phyloP scores from a whole-genome alignment of 805 yeast genomes.

The Lipomyces yamadae region DNA sequence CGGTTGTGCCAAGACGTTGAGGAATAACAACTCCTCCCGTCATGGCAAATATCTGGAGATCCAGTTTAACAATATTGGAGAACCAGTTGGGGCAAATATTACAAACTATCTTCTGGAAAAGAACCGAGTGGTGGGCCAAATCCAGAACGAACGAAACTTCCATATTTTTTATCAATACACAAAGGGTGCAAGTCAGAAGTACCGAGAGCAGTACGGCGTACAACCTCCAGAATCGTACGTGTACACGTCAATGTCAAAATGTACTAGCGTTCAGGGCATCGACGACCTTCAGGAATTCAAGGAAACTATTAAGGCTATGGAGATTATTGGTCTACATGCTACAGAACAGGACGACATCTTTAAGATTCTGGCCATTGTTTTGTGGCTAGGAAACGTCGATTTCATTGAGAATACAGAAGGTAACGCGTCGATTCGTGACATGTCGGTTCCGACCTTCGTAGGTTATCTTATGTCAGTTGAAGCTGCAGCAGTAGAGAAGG shows the following conservation, averaged over 20 bases:
- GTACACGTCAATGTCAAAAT: slow-evolving; percentile 84
- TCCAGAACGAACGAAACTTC: slow-evolving; percentile 89
- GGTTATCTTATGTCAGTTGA: slow-evolving; percentile 88
- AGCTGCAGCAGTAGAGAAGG: slow-evolving; percentile 63
- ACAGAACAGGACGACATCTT: slow-evolving; percentile 90
- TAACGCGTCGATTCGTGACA: slow-evolving; percentile 78
- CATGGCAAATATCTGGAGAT: slow-evolving; percentile 95
- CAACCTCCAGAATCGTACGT: slow-evolving; percentile 92
- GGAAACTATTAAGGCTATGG: slow-evolving; percentile 87
- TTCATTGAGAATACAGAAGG: slow-evolving; percentile 88
- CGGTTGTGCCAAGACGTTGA: slow-evolving; percentile 90
- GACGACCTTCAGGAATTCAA: slow-evolving; percentile 79
- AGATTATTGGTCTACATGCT: slow-evolving; percentile 78
- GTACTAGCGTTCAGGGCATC: slow-evolving; percentile 83
- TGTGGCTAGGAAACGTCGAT: slow-evolving; percentile 94
- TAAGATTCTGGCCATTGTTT: slow-evolving; percentile 76
- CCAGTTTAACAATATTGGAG: slow-evolving; percentile 76
- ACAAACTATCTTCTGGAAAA: slow-evolving; percentile 93
- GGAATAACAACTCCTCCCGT: slow-evolving; percentile 88
- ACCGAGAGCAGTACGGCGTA: slow-evolving; percentile 83
- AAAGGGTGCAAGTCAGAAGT: slow-evolving; percentile 82
- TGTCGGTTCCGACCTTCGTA: slow-evolving; percentile 90
- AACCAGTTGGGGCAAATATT: slow-evolving; percentile 93
- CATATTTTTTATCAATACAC: slow-evolving; percentile 97
- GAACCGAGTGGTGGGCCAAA: slow-evolving; percentile 96